Conservation (phyloP, 2,329 filamentous ascomycete genomes). For the Fusarium citri region DNA sequence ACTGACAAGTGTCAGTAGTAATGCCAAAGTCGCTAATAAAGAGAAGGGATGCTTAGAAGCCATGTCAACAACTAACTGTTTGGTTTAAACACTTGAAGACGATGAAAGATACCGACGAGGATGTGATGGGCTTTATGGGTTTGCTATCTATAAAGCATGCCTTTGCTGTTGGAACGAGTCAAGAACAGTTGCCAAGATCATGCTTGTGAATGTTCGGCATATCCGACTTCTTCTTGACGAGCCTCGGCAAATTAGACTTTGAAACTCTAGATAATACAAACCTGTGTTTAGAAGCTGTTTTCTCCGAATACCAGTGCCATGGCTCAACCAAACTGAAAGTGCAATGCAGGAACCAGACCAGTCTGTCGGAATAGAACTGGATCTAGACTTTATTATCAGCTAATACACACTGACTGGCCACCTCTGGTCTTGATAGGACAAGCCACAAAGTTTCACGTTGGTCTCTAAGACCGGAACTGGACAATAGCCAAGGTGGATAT, state of each 20-base stretch:
- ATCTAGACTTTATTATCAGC: background rate
- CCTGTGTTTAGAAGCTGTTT: background rate
- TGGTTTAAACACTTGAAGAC: background rate
- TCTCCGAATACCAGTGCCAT: background rate
- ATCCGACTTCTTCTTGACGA: background rate
- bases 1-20: constrained; percentile 15
- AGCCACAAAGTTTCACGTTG: background rate
- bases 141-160: too few species aligned
- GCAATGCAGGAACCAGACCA: background rate
- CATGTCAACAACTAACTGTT: background rate
- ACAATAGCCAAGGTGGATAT: background rate
- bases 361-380: background rate
- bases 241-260: background rate
- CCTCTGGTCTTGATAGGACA: background rate
- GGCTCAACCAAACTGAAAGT: background rate
- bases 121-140: background rate
- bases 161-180: background rate
- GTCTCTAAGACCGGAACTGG: background rate
- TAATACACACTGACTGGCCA: background rate
- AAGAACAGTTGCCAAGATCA: background rate
- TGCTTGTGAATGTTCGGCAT: background rate
- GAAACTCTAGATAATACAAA: background rate
- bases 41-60: background rate
- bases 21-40: background rate
- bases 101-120: background rate